Conservation (phyloP, 495 filamentous ascomycete species). For the Halenospora varia region DNA sequence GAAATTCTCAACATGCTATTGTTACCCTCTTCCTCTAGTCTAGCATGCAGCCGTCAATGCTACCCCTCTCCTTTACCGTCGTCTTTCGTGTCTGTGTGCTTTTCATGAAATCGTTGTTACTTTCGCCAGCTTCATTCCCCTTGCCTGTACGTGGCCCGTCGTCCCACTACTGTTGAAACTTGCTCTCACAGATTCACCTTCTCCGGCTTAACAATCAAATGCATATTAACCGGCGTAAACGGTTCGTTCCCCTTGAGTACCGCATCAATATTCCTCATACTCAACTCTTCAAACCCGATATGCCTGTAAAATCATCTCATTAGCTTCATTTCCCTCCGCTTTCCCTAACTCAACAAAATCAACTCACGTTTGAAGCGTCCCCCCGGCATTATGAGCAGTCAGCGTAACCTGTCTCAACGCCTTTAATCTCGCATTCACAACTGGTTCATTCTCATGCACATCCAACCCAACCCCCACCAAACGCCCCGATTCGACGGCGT, state of each 20-base stretch:
- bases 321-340: neutral
- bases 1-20: too few species aligned
- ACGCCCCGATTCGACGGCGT: conserved; percentile 52
- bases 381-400: conserved; percentile 68
- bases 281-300: conserved; percentile 66
- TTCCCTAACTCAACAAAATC: neutral
- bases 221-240: conserved; percentile 62
- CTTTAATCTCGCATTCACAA: conserved; percentile 11
- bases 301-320: conserved; percentile 34
- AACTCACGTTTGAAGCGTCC: conserved; percentile 56
- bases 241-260: conserved; percentile 51
- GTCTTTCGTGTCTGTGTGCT: too few species aligned
- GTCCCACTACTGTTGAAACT: too few species aligned
- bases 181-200: neutral
- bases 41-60: too few species aligned
- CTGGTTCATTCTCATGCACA: conserved; percentile 57
- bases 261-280: conserved; percentile 66
- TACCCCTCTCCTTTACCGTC: too few species aligned
- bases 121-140: too few species aligned
- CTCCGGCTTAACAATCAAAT: conserved; percentile 33
- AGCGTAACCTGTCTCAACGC: conserved; percentile 48
- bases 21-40: too few species aligned
- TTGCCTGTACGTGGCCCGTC: too few species aligned
- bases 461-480: conserved; percentile 59
- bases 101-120: too few species aligned